phyloP scores from a whole-genome alignment of 345 rosid species.

The Cardamine resedifolia region DNA sequence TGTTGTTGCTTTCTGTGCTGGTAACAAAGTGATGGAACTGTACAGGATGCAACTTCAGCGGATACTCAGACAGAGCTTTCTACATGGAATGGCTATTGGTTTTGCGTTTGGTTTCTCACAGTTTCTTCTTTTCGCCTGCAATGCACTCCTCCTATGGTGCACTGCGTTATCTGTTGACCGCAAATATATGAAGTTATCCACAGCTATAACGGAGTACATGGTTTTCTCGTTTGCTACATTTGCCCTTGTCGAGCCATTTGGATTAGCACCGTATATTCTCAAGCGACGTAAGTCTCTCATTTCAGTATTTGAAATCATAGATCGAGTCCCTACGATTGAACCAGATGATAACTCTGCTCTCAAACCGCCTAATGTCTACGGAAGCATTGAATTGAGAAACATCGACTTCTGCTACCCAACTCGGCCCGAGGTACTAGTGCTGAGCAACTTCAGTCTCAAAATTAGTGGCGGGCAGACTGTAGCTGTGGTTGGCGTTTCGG shows the following conservation, averaged over 20 bases:
- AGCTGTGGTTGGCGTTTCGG: slow-evolving; percentile 97
- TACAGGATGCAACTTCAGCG: slow-evolving; percentile 78
- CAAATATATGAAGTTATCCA: slow-evolving; percentile 47
- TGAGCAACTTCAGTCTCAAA: slow-evolving; percentile 97
- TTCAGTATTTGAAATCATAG: slow-evolving; percentile 95
- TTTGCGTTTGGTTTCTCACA: slow-evolving; percentile 98
- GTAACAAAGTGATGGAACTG: slow-evolving; percentile 98
- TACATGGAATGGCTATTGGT: slow-evolving; percentile 92
- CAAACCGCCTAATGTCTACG: slow-evolving; percentile 93
- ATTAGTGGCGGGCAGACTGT: slow-evolving; percentile 93
- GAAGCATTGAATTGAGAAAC: slow-evolving; percentile 93
- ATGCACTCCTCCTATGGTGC: slow-evolving; percentile 97
- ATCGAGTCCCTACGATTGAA: slow-evolving; percentile 88
- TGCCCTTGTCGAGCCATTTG: slow-evolving; percentile 99
- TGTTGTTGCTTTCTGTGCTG: slow-evolving; percentile 99
- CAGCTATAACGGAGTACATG: slow-evolving; percentile 89
- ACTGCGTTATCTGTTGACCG: slow-evolving; percentile 66
- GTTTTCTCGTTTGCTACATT: slow-evolving; percentile 98
- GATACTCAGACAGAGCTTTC: slow-evolving; percentile 79
- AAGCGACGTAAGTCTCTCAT: slow-evolving; percentile 86
- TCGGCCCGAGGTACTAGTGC: slow-evolving; percentile 85
- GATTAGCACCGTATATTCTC: slow-evolving; percentile 95
- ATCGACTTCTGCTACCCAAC: slow-evolving; percentile 96
- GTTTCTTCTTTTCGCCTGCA: slow-evolving; percentile 97
- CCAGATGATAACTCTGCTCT: slow-evolving; percentile 94